Percentiles rank a stretch among this genome's conserved stretches.
Conservation (phyloP, 2,329 filamentous ascomycete genomes). For the Exophiala oligosperma region DNA sequence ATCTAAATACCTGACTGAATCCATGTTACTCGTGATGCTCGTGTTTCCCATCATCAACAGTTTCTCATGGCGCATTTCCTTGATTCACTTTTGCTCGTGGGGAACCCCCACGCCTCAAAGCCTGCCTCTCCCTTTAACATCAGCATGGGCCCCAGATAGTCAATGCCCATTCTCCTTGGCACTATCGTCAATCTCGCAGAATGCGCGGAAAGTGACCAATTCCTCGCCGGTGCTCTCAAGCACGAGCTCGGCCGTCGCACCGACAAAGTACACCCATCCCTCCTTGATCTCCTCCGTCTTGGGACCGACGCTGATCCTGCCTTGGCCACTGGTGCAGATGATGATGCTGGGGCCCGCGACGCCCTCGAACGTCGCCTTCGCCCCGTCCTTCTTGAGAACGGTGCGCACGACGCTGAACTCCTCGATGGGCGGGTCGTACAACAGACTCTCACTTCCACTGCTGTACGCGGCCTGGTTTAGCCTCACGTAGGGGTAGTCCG, state of each 20-base stretch:
- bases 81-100: too few relatives aligned
- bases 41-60: background rate
- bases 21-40: background rate
- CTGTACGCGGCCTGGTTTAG: constrained; percentile 81
- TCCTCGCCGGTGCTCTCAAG: constrained; percentile 69
- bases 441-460: constrained; percentile 66
- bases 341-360: constrained; percentile 88
- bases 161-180: constrained; percentile 33
- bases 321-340: constrained; percentile 82
- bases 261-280: constrained; percentile 80
- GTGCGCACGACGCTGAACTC: constrained; percentile 91
- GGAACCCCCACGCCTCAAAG: too few relatives aligned
- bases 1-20: too few relatives aligned
- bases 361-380: constrained; percentile 85
- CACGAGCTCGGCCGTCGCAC: constrained; percentile 79
- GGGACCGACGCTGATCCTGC: constrained; percentile 80
- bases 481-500: constrained; percentile 80
- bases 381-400: constrained; percentile 65
- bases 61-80: too few relatives aligned
- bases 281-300: constrained; percentile 73
- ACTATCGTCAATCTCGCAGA: constrained; percentile 72
- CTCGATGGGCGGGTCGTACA: constrained; percentile 95
- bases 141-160: constrained; percentile 13
- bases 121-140: background rate
- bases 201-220: constrained; percentile 89